Evolutionary conservation across 371 early-diverging fungal genomes (phyloP), one percentile per base, ranked within the genome.

Genomic region (Lichtheimia ramosa): DNA sequence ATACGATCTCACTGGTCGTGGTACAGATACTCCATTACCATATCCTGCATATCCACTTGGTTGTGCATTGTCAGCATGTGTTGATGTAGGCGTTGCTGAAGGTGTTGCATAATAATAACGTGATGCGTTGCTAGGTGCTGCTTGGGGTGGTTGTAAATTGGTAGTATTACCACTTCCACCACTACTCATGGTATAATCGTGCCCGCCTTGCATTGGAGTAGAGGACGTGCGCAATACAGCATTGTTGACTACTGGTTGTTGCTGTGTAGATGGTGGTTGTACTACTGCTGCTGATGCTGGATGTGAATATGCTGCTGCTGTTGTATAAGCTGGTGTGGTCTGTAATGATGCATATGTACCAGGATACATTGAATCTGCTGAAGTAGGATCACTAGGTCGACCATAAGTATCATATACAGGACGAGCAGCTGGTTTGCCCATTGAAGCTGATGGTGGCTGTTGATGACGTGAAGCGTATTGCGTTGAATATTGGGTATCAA

Each of bases 41-140:
- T 21, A 40, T 57, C 43, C 43, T 42, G 18, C n/a, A 51, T 64
- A 54, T 14, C 53, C 56, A 51, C 59, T 51, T 3, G 23, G n/a
- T 15, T 46, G 21, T 0, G 21, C 39, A 41, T 58, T 63, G 28
- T 59, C 60, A 18, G 65, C 43, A 24, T 64, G 65, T 7, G 55
- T 39, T 42, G 65, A 50, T 14, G 65, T 64, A 5, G 65, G 65
- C 2, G 65, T 64, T 15, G 65, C 42, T 14, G 65, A 59, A 8
- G 65, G 65, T 0, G 65, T 64, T 16, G 59, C 60, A 56, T 64
- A 64, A 25, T 64, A 59, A 43, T 64, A 64, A 56, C 51, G 51
- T 16, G 65, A 59, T 25, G 50, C 5, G 53, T 39, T 53, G 53
- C 13, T 40, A 20, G 16, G 20, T 46, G 48, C 16, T 2, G 42